Evolutionary conservation across 2,329 filamentous ascomycete genomes (phyloP).

Genomic region (Penicillium vulpinum): DNA sequence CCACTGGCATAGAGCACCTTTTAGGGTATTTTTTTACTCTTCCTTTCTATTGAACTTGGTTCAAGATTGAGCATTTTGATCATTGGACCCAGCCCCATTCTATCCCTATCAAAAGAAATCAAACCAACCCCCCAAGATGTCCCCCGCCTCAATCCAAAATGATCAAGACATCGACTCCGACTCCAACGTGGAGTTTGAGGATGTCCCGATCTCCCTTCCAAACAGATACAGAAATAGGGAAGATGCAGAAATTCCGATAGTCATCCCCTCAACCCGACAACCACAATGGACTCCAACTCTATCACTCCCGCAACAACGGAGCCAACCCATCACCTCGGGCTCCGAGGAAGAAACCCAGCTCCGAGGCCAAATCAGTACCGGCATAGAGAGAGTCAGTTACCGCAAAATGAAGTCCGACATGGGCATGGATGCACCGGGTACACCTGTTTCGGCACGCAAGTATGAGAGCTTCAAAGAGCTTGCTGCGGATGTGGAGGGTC

Average conservation of each 20-base stretch:
- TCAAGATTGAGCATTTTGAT: too few relatives aligned
- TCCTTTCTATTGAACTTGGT: neutral
- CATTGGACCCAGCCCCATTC: neutral
- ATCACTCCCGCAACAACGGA: constrained; percentile 53
- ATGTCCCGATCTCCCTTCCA: constrained; percentile 14
- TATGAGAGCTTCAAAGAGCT: constrained; percentile 68
- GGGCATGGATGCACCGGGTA: constrained; percentile 28
- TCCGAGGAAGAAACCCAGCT: constrained; percentile 56
- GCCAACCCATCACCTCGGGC: constrained; percentile 55
- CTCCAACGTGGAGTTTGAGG: constrained; percentile 22
- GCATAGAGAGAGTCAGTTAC: constrained; percentile 20
- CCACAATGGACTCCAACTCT: constrained; percentile 29
- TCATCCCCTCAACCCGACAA: neutral
- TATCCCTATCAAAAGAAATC: neutral
- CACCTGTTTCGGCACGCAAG: constrained; percentile 44
- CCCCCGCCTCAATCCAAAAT: neutral
- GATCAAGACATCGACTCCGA: constrained; percentile 19
- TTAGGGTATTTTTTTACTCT: too few relatives aligned
- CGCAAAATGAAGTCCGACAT: constrained; percentile 43
- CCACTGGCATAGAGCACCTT: neutral
- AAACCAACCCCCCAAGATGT: neutral
- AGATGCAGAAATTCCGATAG: neutral
- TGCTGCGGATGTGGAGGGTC: constrained; percentile 69
- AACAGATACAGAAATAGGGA: neutral
- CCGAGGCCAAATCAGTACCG: constrained; percentile 17